Evolutionary conservation across 306 rosid species (phyloP).

Genomic region (Pachyrhizus erosus): DNA sequence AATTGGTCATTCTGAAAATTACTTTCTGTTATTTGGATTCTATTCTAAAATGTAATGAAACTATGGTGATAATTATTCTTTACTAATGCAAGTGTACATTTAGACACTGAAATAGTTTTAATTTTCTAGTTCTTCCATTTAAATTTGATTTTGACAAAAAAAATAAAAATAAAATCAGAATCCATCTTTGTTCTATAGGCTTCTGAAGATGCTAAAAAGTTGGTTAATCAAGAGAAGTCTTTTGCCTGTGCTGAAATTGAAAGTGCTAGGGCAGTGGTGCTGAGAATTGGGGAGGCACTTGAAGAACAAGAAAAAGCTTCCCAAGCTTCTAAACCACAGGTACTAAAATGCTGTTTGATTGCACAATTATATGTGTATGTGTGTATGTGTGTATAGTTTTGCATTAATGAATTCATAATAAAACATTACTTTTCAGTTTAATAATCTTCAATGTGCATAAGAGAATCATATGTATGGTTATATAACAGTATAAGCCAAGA

Average conservation of each 20-base stretch:
- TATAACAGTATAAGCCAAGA: not conserved
- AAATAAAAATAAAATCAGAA: not conserved
- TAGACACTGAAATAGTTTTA: not conserved
- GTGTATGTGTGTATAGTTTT: not conserved
- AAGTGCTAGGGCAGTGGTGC: conserved; percentile 92
- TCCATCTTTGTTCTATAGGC: conserved; percentile 57
- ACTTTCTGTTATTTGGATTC: not conserved
- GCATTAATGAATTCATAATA: conserved; percentile 8
- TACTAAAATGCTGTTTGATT: conserved; percentile 42
- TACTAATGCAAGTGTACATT: not conserved
- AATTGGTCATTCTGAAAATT: not conserved
- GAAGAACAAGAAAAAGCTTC: conserved; percentile 75
- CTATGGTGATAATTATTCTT: not conserved
- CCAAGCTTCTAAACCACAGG: conserved; percentile 79
- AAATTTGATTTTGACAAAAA: not conserved
- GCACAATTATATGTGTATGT: not conserved
- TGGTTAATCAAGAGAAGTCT: conserved; percentile 96
- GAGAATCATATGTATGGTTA: conserved; percentile 18
- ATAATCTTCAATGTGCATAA: not conserved
- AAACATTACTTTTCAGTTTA: conserved; percentile 5
- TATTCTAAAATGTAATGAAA: not conserved
- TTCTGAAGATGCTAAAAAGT: conserved; percentile 97
- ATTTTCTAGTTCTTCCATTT: conserved; percentile 9
- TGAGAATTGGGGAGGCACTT: conserved; percentile 93
- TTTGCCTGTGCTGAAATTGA: conserved; percentile 98